phyloP scores from a whole-genome alignment of 2,329 filamentous ascomycete species.

The Lasiodiplodia hormozganensis region DNA sequence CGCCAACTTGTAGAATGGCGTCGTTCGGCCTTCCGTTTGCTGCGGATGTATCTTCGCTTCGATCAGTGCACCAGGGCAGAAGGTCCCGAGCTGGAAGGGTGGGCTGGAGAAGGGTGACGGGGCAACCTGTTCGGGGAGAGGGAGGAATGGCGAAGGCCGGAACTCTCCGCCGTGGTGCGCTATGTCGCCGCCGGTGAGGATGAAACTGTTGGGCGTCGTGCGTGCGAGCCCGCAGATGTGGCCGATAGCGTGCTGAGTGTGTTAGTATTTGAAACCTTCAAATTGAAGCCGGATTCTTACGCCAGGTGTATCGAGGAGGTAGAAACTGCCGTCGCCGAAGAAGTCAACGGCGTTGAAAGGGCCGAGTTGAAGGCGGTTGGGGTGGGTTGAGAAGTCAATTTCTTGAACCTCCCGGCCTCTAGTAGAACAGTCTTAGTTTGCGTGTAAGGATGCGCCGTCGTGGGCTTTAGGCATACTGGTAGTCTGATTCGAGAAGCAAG shows the following conservation, averaged over 20 bases:
- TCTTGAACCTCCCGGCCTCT: constrained; percentile 37
- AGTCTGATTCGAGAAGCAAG: constrained; percentile 4
- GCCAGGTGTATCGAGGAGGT: constrained; percentile 61
- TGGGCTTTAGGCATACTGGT: not conserved
- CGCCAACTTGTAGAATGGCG: constrained; percentile 2
- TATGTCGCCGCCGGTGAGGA: constrained; percentile 12
- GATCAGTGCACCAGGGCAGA: constrained; percentile 2
- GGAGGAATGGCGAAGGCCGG: constrained; percentile 15
- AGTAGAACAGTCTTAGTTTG: not conserved
- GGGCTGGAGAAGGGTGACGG: not conserved
- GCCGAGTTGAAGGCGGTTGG: constrained; percentile 44
- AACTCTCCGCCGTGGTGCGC: constrained; percentile 15
- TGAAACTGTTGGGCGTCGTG: constrained; percentile 36
- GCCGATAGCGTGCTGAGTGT: constrained; percentile 52
- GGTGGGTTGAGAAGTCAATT: constrained; percentile 42
- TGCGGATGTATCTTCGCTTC: not conserved
- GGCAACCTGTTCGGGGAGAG: not conserved
- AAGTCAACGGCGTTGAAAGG: constrained; percentile 59
- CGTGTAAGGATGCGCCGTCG: no score
- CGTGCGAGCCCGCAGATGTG: constrained; percentile 60
- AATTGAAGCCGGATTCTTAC: not conserved
- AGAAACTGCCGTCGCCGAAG: constrained; percentile 64
- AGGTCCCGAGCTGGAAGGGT: not conserved
- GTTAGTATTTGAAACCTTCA: not conserved
- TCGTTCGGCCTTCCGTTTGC: not conserved